Base-by-base conservation (phyloP, 805 yeast species). In the Starmerella potacharoeniae region DNA sequence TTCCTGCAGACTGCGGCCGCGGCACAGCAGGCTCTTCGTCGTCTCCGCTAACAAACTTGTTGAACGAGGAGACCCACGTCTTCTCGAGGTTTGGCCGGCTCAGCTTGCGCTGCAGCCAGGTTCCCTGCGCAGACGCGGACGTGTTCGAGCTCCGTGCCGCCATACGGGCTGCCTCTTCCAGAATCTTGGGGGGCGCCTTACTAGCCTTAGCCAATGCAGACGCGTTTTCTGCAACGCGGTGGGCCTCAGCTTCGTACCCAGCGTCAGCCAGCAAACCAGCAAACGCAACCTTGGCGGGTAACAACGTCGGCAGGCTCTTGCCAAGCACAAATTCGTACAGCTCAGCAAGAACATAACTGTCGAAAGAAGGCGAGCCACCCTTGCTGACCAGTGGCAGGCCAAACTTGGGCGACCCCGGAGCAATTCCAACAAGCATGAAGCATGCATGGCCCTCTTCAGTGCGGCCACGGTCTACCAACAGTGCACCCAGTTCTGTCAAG, bases 21-120 rank as follows among this genome's bases (percentile, higher is more conserved):
- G 42, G 35, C 39, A 11, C 35, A 14, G 11, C 35, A 5, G 42
- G 13, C 6, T 16, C 55, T 13, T 54, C 72, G 37, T 85, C 95
- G 49, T 91, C 97, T 1, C 96, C 97, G 41, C 95, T 83, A 55
- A 91, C 89, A 68, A 83, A 81, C 66, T 81, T 82, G 65, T 79
- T 82, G 64, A 84, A 80, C 5, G 86, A 79, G 44, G 84, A 90
- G 10, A 93, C 91, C 95, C 95, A 87, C 53, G 88, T 83, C 65
- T 80, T 84, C 62, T 89, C 95, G 52, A 87, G 73, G 61, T 66
- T 65, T 13, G 75, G 74, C 63, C 82, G 81, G 30, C 65, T 64
- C 33, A 71, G 60, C 52, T 67, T 67, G n/a, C 70, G 61, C 13
- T 86, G 83, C 60, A 89, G 77, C 97, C 96, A 90, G 4, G 49